Percentiles rank a stretch among this genome's conserved stretches.
phyloP scores from a whole-genome alignment of 257 asterid genomes.

The Hygrophila difformis region DNA sequence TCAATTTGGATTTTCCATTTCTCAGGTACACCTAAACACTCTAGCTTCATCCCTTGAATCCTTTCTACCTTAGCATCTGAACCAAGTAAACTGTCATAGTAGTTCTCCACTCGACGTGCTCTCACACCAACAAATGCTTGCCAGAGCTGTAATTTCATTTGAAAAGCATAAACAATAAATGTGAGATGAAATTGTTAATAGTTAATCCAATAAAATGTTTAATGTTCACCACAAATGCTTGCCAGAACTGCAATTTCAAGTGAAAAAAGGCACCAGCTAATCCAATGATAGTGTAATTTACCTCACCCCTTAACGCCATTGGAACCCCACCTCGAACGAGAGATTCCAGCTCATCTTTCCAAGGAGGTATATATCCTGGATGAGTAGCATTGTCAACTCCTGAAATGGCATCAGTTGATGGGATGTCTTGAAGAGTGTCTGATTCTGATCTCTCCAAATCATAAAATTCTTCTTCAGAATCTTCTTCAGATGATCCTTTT shows the following conservation, averaged over 20 bases:
- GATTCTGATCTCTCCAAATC: constrained; percentile 93
- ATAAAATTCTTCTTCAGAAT: constrained; percentile 92
- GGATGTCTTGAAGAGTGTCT: constrained; percentile 43
- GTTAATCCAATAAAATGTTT: constrained; percentile 8
- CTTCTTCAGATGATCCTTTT: constrained; percentile 75
- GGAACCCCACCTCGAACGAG: constrained; percentile 98
- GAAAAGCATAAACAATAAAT: constrained; percentile 14
- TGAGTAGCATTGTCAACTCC: constrained; percentile 15
- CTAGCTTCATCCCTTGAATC: constrained; percentile 21
- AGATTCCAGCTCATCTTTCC: constrained; percentile 77
- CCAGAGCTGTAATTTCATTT: constrained; percentile 68
- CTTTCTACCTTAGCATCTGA: constrained; percentile 30
- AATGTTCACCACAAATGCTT: constrained; percentile 98
- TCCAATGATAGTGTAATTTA: constrained; percentile 13
- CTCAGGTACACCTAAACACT: constrained; percentile 45
- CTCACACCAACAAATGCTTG: constrained; percentile 96
- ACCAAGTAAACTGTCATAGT: constrained; percentile 71
- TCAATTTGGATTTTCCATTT: constrained; percentile 97
- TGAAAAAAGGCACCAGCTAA: constrained; percentile 10
- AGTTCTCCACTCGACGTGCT: constrained; percentile 68
- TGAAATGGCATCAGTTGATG: constrained; percentile 24
- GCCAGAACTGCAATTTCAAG: constrained; percentile 73
- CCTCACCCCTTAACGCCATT: constrained; percentile 99
- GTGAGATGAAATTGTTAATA: constrained; percentile 8
- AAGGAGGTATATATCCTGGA: constrained; percentile 44